Evolutionary conservation across 371 early-diverging fungal genomes (phyloP), one percentile per base, ranked within the genome.

Genomic region (Lichtheimia ramosa): DNA sequence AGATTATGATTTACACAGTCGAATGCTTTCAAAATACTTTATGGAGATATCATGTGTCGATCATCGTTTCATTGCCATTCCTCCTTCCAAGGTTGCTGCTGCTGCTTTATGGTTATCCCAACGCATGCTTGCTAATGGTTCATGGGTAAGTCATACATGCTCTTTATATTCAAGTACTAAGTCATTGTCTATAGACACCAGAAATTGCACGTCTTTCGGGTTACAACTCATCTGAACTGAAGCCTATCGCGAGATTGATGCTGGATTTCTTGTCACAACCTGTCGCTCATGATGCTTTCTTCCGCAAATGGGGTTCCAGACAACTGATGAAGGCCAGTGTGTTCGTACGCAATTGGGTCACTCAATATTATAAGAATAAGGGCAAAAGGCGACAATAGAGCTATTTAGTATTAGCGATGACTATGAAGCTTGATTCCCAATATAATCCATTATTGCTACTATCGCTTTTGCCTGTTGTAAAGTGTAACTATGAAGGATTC

Each of bases 21-120:
- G 99, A 51, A 93, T 92, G 6, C 71, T 99, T 14, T 97, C 96
- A 10, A 97, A 97, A 73, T 98, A 97, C 71, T 84, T 99, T 56
- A 88, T 99, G 89, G 99, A 99, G 79, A 82, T 97, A 5, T 83
- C 94, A 14, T 79, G 94, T 13, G 69, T 99, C 20, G 96, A 98
- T 72, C 87, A 96, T 61, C 75, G 82, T 16, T 93, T 97, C 63
- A 71, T 97, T 48, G 61, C 61, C 28, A 86, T 75, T 24, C 73
- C 86, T 14, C 94, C 97, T 0, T 95, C 94, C 20, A 67, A 84
- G 57, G 72, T 94, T 25, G 95, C 99, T 3, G 94, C 93, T 1
- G 87, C 97, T 2, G 79, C 91, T 15, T 71, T 96, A 43, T 97
- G 87, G 81, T 76, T 99, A 6, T 92, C 99, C 1, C 84, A 96